Percentiles rank a stretch among this genome's conserved stretches.
Evolutionary conservation across 176 grass and related monocot species (phyloP).

Genomic region (Raddia guianensis): DNA sequence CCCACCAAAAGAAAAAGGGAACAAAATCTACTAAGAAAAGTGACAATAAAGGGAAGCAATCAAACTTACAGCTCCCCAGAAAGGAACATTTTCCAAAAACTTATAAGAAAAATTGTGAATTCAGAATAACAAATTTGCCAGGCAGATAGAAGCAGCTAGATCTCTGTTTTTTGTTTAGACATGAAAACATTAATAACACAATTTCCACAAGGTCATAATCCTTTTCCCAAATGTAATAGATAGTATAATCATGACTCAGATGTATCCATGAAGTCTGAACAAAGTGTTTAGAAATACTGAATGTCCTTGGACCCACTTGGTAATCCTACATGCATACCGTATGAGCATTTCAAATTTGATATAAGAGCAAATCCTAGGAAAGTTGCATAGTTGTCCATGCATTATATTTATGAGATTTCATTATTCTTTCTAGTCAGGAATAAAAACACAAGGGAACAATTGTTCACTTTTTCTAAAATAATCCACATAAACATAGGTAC

Average conservation of each 20-base stretch:
- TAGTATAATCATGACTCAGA: background rate
- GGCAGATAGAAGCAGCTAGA: constrained; percentile 18
- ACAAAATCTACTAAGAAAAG: constrained; percentile 17
- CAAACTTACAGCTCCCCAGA: constrained; percentile 18
- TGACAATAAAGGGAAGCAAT: constrained; percentile 27
- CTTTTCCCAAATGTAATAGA: constrained; percentile 15
- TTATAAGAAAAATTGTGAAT: constrained; percentile 9
- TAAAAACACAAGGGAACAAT: background rate
- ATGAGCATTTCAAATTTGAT: background rate
- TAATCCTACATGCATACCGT: constrained; percentile 10
- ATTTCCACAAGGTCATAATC: background rate
- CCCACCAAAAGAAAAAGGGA: background rate
- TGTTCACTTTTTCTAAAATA: constrained; percentile 18
- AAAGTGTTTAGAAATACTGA: constrained; percentile 12
- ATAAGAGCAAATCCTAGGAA: background rate
- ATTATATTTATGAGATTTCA: constrained; percentile 16
- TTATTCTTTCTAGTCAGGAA: background rate
- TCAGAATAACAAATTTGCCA: constrained; percentile 20
- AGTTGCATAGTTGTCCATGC: background rate
- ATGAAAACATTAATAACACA: constrained; percentile 5
- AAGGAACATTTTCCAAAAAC: constrained; percentile 3
- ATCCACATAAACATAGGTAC: background rate
- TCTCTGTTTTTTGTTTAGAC: constrained; percentile 12
- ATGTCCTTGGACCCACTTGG: background rate
- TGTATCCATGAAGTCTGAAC: background rate